Base-by-base conservation (phyloP, 176 grass and related monocot genomes). In the Urochloa ruziziensis region DNA sequence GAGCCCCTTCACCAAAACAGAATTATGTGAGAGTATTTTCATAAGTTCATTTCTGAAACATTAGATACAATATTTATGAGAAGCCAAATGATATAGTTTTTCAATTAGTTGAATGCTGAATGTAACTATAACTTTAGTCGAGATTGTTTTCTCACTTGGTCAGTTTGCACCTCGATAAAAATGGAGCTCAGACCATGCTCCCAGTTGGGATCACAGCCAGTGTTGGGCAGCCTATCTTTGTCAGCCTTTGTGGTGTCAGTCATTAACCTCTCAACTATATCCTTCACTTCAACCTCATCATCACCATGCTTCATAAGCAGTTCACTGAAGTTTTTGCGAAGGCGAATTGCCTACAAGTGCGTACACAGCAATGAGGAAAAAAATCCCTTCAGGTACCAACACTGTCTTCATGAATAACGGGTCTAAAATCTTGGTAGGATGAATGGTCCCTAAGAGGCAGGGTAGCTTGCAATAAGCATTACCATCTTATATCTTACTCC, bases 171-270 rank as follows among this genome's bases (percentile, higher is more conserved):
- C 42, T 96, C 87, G 21, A 94, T 87, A 70, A 99, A 99, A 24
- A 96, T 90, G 79, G 93, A 84, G 81, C 96, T 99, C 18, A 96
- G 74, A 13, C 79, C 77, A 88, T 90, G 85, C 57, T 99, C 93
- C 81, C 71, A 99, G 16, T 84, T 79, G 0, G 85, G 75, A 78
- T 99, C 93, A 80, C 93, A 99, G 30, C 93, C 96, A 2, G 96
- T 99, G 65, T 96, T 96, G 39, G 93, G 96, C 80, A 99, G 74
- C 73, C 79, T 85, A 44, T 90, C 85, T 84, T 64, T 92, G 54
- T 92, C 85, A 58, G 91, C 91, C 83, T 85, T 96, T 57, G 83
- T 87, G 33, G 91, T 92, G 93, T 99, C 93, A 77, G 56, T 87
- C 96, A 99, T 99, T 62, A 99, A 77, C 74, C 64, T 90, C 62